Conservation (phyloP, 2,329 filamentous ascomycete genomes). For the Microascus cirrosus region DNA sequence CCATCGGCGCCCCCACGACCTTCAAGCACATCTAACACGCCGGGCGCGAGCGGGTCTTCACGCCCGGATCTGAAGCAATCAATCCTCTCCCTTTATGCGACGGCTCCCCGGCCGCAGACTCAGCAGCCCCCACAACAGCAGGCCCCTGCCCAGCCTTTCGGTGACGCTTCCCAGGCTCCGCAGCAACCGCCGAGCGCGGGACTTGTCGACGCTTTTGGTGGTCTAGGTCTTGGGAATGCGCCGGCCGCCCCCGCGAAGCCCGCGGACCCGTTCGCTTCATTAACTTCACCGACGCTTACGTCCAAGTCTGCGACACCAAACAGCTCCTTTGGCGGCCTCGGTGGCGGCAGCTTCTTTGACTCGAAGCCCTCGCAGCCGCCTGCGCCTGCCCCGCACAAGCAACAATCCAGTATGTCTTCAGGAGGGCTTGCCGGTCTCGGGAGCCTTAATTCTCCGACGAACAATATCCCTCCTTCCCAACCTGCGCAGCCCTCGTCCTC, state of each 20-base stretch:
- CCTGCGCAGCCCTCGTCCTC: constrained; percentile 38
- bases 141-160: constrained; percentile 49
- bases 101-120: constrained; percentile 64
- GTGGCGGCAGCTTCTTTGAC: constrained; percentile 79
- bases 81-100: constrained; percentile 88
- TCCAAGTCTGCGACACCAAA: constrained; percentile 20
- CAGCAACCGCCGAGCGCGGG: constrained; percentile 45
- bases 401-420: constrained; percentile 37
- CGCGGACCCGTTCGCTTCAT: constrained; percentile 50
- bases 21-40: constrained; percentile 64
- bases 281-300: constrained; percentile 24
- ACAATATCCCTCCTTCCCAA: constrained; percentile 19
- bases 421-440: constrained; percentile 55
- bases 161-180: constrained; percentile 41
- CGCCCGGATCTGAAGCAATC: constrained; percentile 94
- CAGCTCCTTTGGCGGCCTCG: constrained; percentile 37
- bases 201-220: constrained; percentile 63
- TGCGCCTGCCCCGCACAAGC: constrained; percentile 36
- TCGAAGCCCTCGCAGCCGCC: constrained; percentile 46
- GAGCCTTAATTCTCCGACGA: constrained; percentile 38
- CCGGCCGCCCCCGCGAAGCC: constrained; percentile 29
- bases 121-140: constrained; percentile 42
- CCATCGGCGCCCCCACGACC: constrained; percentile 60
- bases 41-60: constrained; percentile 52
- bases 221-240: constrained; percentile 25